Base-by-base conservation (phyloP, 768 basidiomycete genomes). In the Astraeus odoratus region DNA sequence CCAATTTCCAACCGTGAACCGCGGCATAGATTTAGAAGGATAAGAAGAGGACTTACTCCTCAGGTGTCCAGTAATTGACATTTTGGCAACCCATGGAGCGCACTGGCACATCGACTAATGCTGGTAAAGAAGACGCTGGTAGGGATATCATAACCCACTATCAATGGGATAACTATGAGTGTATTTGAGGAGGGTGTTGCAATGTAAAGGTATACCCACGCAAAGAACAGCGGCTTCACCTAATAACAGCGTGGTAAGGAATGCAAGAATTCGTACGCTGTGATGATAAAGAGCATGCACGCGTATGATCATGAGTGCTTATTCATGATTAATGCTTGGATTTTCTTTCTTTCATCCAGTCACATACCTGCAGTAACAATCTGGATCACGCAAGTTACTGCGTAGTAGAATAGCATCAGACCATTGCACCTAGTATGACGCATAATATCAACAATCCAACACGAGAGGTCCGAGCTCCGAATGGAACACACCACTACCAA, bases 261-360 rank as follows among this genome's bases (percentile, higher is more conserved):
- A n/a, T 22, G 6, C 16, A n/a, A 42, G 20, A 5, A 42, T 5
- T 42, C 5, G 25, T 18, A 22, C 8, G 26, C 30, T 43, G 19
- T 34, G 8, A 22, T 44, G 19, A 23, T 44, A 44, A 15, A 44
- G 43, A 24, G 43, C 43, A 34, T 44, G 35, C 6, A 44, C 43
- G 9, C 33, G 43, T 33, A 44, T 44, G 30, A 34, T 35, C 43
- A 44, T 44, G 19, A 44, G 12, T n/a, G 12, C 15, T 20, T 10
- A 22, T 18, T 20, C 15, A 24, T 23, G 9, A 22, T 5, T 35
- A 7, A 35, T n/a, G 18, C 23, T 44, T 4, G 5, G 6, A 43
- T 16, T 19, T 35, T 5, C 13, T 34, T 60, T 63, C 10, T 6
- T 6, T 16, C 12, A 34, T 16, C 33, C 8, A 8, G 8, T 30